A percentile compares a stretch with the other conserved stretches of the same genome.
These are phyloP conservation scores for Begonia masoniana DNA, from an alignment of 306 rosid species.

Conservation along the genomic window DNA sequence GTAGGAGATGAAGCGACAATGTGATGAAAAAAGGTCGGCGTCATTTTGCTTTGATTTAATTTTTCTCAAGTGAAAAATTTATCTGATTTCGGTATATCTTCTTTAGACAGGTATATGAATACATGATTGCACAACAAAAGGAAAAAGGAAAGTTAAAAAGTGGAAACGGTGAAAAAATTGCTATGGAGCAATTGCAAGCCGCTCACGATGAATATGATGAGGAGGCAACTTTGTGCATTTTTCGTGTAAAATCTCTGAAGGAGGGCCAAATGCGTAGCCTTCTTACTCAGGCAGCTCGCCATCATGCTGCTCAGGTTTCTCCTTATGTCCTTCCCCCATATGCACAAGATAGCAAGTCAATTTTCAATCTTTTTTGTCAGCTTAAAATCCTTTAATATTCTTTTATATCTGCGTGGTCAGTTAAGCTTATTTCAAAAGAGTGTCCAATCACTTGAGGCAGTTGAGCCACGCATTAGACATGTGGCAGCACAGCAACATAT, in stretches of 20 bases:
- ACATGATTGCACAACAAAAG: slow-evolving; percentile 50
- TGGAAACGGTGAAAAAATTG: slow-evolving; percentile 50
- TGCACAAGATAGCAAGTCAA: too few species aligned
- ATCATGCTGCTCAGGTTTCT: slow-evolving; percentile 78
- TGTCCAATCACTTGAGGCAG: slow-evolving; percentile 71
- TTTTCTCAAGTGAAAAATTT: slow-evolving; percentile 8
- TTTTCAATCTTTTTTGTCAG: too few species aligned
- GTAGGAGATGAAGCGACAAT: slow-evolving; percentile 93
- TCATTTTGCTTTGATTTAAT: slow-evolving; percentile 7
- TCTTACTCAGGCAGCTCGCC: slow-evolving; percentile 90
- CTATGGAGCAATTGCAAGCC: slow-evolving; percentile 47
- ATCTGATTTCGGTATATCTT: slow-evolving; percentile 29
- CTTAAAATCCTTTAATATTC: not conserved
- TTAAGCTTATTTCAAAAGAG: slow-evolving; percentile 83
- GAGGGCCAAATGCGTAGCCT: slow-evolving; percentile 86
- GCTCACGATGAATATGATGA: slow-evolving; percentile 61
- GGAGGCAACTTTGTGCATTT: slow-evolving; percentile 62
- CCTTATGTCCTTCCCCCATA: not conserved
- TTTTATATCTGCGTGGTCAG: slow-evolving; percentile 27
- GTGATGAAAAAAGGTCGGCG: slow-evolving; percentile 69
- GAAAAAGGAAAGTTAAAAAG: slow-evolving; percentile 74
- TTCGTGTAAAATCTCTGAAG: slow-evolving; percentile 72
- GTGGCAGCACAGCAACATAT: slow-evolving; percentile 58
- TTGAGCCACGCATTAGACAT: slow-evolving; percentile 70
- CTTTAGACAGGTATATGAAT: slow-evolving; percentile 65